Base-by-base conservation (phyloP, 768 basidiomycete species). In the Hydnum rufescens region DNA sequence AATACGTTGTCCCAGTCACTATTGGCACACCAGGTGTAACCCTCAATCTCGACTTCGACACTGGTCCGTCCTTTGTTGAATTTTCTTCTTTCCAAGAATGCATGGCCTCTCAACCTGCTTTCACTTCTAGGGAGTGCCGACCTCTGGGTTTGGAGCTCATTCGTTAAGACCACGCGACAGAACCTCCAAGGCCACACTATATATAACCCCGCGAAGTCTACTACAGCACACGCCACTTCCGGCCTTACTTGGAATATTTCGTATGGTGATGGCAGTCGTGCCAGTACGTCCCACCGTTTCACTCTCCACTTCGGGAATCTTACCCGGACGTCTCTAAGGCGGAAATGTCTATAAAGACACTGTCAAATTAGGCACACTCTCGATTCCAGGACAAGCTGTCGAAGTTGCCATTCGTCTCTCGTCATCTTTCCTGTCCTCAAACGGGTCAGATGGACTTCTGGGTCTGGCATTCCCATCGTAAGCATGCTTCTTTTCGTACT, bases 1-100 rank as follows among this genome's bases (percentile, higher is more conserved):
- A 69, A 57, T 69, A 68, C 50, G 64, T 67, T 36, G 67, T 69
- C 19, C 61, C 63, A 3, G 68, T 69, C 32, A 65, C 60, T 53
- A 64, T 67, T 26, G 68, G 68, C 50, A 67, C 66, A 22, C 68
- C 68, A 2, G 66, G 64, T 28, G 64, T 67, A 30, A 66, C 64
- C 3, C 57, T 67, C 36, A 63, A 67, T 53, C 64, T 68, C 3
- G 62, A 64, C 34, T 62, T 62, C 47, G 62, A 64, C 46, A 63
- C 63, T 18, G 62, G 61, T 22, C 42, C 18, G 51, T 5, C 19
- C 25, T 47, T 26, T 28, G 39, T 8, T 39, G 50, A 18, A 31
- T 25, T n/a, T n/a, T n/a, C n/a, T n/a, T n/a, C n/a, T n/a, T n/a
- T n/a, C 4, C 6, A 23, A 39, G 49, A 28, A 13, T 31, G n/a